These are phyloP conservation scores for barrel medic (Medicago truncatula) DNA, from an alignment of 306 rosid genomes.

Conservation along the genomic window MtrunA17r5.0-ANR NC_053043.1:28580001-28580500, in stretches of 20 bases:
- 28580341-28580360: conserved; percentile 6
- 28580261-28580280: conserved; percentile 22
- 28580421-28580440: conserved; percentile 35
- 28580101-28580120: conserved; percentile 11
- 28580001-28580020: not conserved
- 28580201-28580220: conserved; percentile 12
- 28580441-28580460: conserved; percentile 35
- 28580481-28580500: conserved; percentile 8
- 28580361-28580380: conserved; percentile 42
- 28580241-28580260: conserved; percentile 23
- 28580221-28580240: conserved; percentile 6
- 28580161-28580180: conserved; percentile 11
- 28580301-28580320: conserved; percentile 5
- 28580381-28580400: conserved; percentile 31
- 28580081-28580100: conserved; percentile 7
- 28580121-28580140: not conserved
- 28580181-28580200: conserved; percentile 5
- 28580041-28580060: not conserved
- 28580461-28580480: conserved; percentile 5
- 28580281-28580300: conserved; percentile 31
- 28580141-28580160: not conserved
- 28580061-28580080: conserved; percentile 16
- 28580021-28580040: conserved; percentile 14
- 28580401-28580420: conserved; percentile 14
- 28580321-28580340: conserved; percentile 30